These are phyloP conservation scores for Ailanthus altissimus DNA, from an alignment of 345 rosid genomes.

Conservation along the genomic window DNA sequence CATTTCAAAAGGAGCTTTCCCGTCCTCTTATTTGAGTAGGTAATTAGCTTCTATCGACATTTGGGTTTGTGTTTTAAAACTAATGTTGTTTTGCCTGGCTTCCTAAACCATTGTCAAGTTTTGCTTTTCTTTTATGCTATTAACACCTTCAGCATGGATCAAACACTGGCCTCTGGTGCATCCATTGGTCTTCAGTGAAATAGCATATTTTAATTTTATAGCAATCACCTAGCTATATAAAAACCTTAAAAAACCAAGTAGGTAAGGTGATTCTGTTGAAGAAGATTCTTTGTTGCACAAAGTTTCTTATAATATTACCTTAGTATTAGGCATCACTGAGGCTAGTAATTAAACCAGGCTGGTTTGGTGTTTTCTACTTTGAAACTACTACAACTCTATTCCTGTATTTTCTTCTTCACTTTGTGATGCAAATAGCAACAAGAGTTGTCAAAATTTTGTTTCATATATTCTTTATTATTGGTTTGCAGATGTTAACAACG, in stretches of 20 bases:
- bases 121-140: not conserved
- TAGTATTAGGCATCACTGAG: not conserved
- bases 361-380: not conserved
- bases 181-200: not conserved
- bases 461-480: conserved; percentile 18
- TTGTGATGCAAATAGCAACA: not conserved
- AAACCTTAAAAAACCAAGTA: not conserved
- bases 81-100: not conserved
- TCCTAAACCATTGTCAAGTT: not conserved
- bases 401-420: not conserved
- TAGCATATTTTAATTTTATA: not conserved
- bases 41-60: not conserved
- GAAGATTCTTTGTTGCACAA: not conserved
- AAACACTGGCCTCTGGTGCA: not conserved
- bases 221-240: not conserved
- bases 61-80: not conserved
- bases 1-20: too few species aligned
- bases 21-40: too few species aligned
- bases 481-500: conserved; percentile 57
- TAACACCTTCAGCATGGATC: not conserved
- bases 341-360: not conserved
- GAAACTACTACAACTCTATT: not conserved
- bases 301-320: not conserved
- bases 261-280: not conserved
- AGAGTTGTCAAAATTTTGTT: too few species aligned